Evolutionary conservation across 257 asterid species (phyloP), one percentile per base, ranked within the genome.

Genomic region (Datura wrightii): DNA sequence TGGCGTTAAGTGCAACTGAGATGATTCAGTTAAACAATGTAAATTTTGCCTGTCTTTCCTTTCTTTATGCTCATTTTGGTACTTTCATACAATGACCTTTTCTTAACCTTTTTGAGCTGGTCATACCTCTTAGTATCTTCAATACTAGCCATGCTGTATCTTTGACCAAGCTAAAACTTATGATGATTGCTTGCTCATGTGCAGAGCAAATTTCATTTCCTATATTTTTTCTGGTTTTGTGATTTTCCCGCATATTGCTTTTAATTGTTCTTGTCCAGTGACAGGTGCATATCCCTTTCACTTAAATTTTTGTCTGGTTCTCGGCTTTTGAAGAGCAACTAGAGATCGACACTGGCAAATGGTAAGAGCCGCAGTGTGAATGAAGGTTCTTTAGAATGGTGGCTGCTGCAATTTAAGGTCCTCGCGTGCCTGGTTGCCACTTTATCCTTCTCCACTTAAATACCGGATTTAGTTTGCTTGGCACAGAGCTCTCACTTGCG

Each of bases 1-100:
- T 14, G 93, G 87, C 65, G 92, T 91, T 4, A 92, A 91, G 86
- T 90, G 94, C 91, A 89, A 34, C 56, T 80, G 44, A 24, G 31
- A 24, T 24, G 31, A 24, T 24, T 24, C 31, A 24, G 31, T 24
- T 24, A 24, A 24, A 24, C 31, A 24, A 24, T 24, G 31, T 24
- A 24, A 24, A 24, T 24, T 24, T 24, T 24, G 31, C 31, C 56
- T n/a, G 55, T 71, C 10, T 19, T 34, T 44, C 56, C 58, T 46
- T 72, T 10, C 5, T 9, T 48, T 74, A 48, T 46, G 59, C 62
- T 13, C 44, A 13, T 50, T 50, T 50, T 50, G 60, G 8, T 31
- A 24, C 42, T 24, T 24, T 9, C 41, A 31, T 74, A 13, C 81
- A 50, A 48, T 31, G 62, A 14, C 42, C 44, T 72, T 63, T 42